Percentiles rank a stretch among this genome's conserved stretches.
These are phyloP conservation scores for Sapria himalayana DNA, from an alignment of 345 rosid species.

Conservation along the genomic window DNA sequence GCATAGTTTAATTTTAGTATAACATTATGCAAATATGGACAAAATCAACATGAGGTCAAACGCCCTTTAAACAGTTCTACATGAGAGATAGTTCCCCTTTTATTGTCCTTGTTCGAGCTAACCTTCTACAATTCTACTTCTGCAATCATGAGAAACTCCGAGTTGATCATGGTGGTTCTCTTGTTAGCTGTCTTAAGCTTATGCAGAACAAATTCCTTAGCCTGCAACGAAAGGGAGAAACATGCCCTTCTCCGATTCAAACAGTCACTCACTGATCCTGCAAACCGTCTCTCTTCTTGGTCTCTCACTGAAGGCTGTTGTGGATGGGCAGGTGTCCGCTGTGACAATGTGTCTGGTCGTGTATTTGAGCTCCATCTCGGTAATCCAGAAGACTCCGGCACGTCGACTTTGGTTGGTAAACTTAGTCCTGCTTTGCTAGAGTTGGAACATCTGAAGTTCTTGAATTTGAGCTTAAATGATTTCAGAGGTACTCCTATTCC, in stretches of 20 bases:
- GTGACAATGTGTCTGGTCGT: slow-evolving; percentile 12
- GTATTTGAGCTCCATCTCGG: slow-evolving; percentile 20
- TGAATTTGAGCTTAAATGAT: slow-evolving; percentile 12
- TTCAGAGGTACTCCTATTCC: slow-evolving; percentile 10
- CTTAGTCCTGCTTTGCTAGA: slow-evolving; percentile 9
- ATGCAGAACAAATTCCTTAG: too few species aligned
- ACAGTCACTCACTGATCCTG: slow-evolving; percentile 13
- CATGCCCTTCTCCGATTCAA: slow-evolving; percentile 24
- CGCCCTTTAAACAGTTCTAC: too few species aligned
- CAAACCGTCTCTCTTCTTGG: slow-evolving; percentile 27
- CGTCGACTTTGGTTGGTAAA: slow-evolving; percentile 5
- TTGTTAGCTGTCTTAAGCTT: too few species aligned
- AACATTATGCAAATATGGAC: too few species aligned
- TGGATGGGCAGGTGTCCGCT: slow-evolving; percentile 20
- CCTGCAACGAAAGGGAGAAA: slow-evolving; percentile 12
- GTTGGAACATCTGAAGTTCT: slow-evolving; percentile 5
- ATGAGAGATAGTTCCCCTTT: too few species aligned
- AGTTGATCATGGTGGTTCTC: too few species aligned
- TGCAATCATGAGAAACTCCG: too few species aligned
- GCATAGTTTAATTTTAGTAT: too few species aligned
- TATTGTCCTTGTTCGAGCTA: too few species aligned
- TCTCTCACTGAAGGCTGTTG: slow-evolving; percentile 29
- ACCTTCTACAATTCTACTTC: too few species aligned
- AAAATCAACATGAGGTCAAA: too few species aligned
- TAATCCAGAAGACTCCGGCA: slow-evolving; percentile 4